Percentiles rank a stretch among this genome's conserved stretches.
Conservation (phyloP, 1,284 basidiomycete genomes). For the Sphaerobolus stellatus region DNA sequence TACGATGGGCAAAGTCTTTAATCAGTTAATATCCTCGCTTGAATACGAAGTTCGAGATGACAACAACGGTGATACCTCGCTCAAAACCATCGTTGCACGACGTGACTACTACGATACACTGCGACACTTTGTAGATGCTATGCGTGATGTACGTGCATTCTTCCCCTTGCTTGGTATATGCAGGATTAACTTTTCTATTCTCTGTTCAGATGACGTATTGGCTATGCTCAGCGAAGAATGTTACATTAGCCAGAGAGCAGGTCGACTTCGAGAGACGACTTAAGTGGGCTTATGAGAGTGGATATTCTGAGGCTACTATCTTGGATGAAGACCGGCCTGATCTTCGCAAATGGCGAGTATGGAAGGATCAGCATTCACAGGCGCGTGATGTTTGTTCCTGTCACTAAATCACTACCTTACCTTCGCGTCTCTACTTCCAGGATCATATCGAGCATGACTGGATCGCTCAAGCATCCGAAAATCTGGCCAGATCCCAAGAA, state of each 20-base stretch:
- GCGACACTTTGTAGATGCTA: background rate
- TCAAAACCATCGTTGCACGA: background rate
- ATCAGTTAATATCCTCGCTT: slow-evolving; percentile 38
- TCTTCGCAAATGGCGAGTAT: slow-evolving; percentile 35
- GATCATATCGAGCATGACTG: too few species aligned
- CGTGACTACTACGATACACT: background rate
- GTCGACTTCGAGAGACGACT: slow-evolving; percentile 61
- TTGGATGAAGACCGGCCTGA: slow-evolving; percentile 44
- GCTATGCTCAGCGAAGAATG: slow-evolving; percentile 1
- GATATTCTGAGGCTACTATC: slow-evolving; percentile 47
- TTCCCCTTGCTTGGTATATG: too few species aligned
- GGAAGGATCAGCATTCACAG: too few species aligned
- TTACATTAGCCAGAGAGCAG: slow-evolving; percentile 21
- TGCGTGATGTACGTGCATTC: slow-evolving; percentile 3
- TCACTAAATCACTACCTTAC: too few species aligned
- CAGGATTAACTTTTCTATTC: background rate
- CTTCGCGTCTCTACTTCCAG: too few species aligned
- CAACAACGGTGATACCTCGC: background rate
- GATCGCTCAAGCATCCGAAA: too few species aligned
- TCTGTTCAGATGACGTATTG: background rate
- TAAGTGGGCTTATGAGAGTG: slow-evolving; percentile 68
- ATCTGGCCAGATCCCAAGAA: too few species aligned
- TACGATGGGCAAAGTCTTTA: slow-evolving; percentile 53
- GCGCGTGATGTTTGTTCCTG: too few species aligned
- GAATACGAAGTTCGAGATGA: background rate